phyloP scores from a whole-genome alignment of 192 early-diverging fungal genomes.

The Backusella tarrabulga region DNA sequence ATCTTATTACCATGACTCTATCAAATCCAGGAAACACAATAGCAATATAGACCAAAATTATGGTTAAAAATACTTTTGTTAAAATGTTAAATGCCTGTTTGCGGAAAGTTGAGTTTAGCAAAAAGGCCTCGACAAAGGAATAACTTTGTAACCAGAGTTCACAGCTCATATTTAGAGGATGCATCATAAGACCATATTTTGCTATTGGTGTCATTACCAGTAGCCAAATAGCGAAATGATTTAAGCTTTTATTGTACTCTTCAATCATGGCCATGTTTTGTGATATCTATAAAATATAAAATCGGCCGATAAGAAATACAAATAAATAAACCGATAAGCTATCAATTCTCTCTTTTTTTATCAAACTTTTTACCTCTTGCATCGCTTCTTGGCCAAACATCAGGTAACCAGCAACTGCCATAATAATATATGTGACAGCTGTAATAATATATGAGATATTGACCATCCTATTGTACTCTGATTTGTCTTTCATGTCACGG shows the following conservation, averaged over 20 bases:
- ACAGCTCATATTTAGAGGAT: constrained; percentile 52
- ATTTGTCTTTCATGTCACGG: constrained; percentile 57
- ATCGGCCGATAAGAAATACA: background rate
- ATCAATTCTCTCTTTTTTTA: background rate
- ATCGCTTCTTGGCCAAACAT: constrained; percentile 68
- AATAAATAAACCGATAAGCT: constrained; percentile 5
- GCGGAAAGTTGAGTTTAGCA: background rate
- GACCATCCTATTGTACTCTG: constrained; percentile 45
- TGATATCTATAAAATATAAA: constrained; percentile 51
- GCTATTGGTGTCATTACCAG: constrained; percentile 70
- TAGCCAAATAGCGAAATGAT: constrained; percentile 53
- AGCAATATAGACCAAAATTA: constrained; percentile 7
- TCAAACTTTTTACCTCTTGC: constrained; percentile 44
- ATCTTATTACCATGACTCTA: constrained; percentile 39
- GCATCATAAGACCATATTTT: constrained; percentile 66
- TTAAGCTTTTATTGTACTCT: constrained; percentile 50
- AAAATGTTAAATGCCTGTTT: background rate
- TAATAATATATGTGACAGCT: constrained; percentile 47
- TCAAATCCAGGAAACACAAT: constrained; percentile 23
- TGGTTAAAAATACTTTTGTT: constrained; percentile 8
- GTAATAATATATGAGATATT: constrained; percentile 55
- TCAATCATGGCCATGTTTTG: constrained; percentile 58
- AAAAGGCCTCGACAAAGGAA: background rate
- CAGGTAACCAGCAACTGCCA: constrained; percentile 55
- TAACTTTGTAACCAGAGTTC: constrained; percentile 28